Evolutionary conservation across 1,139 yeast genomes (phyloP).

Genomic region (Scheffersomyces cryptocercus): DNA sequence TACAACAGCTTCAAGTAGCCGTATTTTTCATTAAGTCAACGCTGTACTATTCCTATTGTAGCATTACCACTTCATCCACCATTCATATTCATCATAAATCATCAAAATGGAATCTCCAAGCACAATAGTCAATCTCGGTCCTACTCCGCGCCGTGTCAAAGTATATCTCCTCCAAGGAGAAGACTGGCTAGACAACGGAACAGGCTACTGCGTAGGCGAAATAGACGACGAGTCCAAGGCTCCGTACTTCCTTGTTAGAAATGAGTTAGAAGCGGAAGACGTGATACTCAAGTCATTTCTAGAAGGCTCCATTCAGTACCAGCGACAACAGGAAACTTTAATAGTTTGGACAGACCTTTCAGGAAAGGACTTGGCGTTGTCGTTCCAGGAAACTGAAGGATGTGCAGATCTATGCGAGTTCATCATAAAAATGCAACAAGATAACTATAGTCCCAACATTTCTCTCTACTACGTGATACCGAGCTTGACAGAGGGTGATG

Average conservation of each 20-base stretch:
- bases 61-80: too few relatives aligned
- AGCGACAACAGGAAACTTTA: conserved; percentile 90
- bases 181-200: conserved; percentile 91
- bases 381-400: conserved; percentile 91
- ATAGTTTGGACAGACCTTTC: conserved; percentile 89
- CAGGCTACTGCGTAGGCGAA: conserved; percentile 86
- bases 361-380: conserved; percentile 82
- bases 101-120: too few relatives aligned
- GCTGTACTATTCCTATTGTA: too few relatives aligned
- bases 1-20: too few relatives aligned
- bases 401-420: conserved; percentile 84
- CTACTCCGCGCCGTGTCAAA: conserved; percentile 76
- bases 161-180: conserved; percentile 80
- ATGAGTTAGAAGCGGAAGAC: conserved; percentile 64
- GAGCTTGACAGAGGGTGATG: conserved; percentile 41
- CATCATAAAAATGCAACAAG: conserved; percentile 65
- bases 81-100: too few relatives aligned
- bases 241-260: conserved; percentile 71
- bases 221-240: conserved; percentile 36
- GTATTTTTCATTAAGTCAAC: too few relatives aligned
- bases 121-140: neutral
- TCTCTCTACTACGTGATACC: conserved; percentile 74
- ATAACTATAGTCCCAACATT: conserved; percentile 61
- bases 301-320: conserved; percentile 79
- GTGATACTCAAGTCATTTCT: conserved; percentile 64